Evolutionary conservation across 202 grass and related monocot species (phyloP).

Genomic region (Panicum virgatum): DNA sequence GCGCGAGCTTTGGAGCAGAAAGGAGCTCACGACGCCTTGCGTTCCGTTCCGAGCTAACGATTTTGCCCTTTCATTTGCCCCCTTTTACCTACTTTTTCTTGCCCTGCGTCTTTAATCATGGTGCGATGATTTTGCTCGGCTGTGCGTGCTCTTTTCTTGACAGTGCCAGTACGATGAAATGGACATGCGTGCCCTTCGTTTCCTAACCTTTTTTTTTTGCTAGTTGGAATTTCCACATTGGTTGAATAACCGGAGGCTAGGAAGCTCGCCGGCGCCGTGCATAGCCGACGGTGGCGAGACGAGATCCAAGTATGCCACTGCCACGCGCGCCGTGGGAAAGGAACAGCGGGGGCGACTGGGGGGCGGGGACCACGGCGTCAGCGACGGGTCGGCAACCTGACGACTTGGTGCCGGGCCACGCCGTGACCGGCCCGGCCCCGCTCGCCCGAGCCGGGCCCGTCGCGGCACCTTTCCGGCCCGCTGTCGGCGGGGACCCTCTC

Average conservation of each 20-base stretch:
- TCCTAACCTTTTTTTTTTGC: neutral
- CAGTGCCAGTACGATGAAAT: neutral
- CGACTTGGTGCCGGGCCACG: neutral
- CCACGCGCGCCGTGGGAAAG: neutral
- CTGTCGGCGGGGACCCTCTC: neutral
- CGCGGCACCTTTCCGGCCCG: neutral
- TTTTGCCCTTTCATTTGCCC: neutral
- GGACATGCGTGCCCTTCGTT: neutral
- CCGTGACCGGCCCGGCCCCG: neutral
- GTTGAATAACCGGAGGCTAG: too few species aligned
- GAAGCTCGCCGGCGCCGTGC: too few species aligned
- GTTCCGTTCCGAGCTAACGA: neutral
- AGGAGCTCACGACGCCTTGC: neutral
- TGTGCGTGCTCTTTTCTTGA: neutral
- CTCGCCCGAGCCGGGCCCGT: neutral
- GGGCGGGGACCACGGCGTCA: neutral
- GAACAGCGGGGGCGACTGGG: neutral
- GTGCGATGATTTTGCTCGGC: neutral
- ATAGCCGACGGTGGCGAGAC: neutral
- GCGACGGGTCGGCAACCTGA: neutral
- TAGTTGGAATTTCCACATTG: neutral
- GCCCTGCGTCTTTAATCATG: slow-evolving; percentile 19
- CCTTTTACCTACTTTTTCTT: neutral
- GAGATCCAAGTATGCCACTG: neutral
- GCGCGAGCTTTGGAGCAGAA: neutral